Conservation (phyloP, 345 rosid species). For the Noccaea caerulescens region DNA sequence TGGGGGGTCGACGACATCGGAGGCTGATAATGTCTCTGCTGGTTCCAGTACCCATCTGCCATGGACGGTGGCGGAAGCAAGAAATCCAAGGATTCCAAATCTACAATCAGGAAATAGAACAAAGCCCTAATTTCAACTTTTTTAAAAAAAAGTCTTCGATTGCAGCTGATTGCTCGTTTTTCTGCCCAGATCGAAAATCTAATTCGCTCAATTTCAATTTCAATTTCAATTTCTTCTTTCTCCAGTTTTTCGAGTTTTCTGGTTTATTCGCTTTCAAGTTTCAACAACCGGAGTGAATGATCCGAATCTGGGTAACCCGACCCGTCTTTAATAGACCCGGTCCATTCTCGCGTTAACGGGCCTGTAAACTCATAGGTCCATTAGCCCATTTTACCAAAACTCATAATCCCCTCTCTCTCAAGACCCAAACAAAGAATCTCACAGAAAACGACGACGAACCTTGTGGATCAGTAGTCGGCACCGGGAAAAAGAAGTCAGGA, state of each 20-base stretch:
- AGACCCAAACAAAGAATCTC: too few species aligned
- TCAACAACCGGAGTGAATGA: not conserved
- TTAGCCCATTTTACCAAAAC: not conserved
- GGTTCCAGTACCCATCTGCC: conserved; percentile 77
- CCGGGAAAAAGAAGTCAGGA: conserved; percentile 65
- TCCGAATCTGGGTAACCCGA: conserved; percentile 21
- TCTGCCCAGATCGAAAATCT: conserved; percentile 11
- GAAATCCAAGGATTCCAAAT: not conserved
- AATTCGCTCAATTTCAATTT: not conserved
- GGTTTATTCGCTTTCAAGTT: not conserved
- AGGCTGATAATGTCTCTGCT: conserved; percentile 48
- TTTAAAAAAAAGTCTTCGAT: not conserved
- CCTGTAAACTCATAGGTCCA: not conserved
- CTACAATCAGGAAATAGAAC: not conserved
- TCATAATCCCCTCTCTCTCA: too few species aligned
- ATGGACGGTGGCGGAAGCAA: conserved; percentile 38
- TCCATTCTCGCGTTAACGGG: conserved; percentile 14
- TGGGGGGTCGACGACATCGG: conserved; percentile 47
- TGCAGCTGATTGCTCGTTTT: conserved; percentile 9
- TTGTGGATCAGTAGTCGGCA: conserved; percentile 20
- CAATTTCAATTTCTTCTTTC: not conserved
- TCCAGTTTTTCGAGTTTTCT: conserved; percentile 3
- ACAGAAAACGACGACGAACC: conserved; percentile 33
- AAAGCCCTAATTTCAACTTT: conserved; percentile 2
- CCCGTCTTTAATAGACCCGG: conserved; percentile 5